Evolutionary conservation across 345 rosid genomes (phyloP).

Genomic region (Toxicodendron radicans): DNA sequence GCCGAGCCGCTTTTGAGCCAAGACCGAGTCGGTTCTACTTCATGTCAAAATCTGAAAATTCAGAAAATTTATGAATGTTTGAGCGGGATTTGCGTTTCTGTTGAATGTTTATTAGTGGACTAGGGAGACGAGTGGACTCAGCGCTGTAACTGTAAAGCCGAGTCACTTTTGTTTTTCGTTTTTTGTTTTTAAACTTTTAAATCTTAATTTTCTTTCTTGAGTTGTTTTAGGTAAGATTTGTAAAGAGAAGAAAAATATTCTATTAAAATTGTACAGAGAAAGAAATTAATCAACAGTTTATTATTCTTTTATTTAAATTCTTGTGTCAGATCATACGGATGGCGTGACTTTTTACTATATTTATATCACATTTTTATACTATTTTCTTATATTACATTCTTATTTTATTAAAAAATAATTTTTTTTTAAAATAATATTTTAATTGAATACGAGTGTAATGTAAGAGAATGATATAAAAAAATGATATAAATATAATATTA

Average conservation of each 20-base stretch:
- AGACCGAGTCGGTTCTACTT: constrained; percentile 48
- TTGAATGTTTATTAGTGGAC: not conserved
- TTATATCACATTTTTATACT: too few species aligned
- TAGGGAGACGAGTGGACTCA: constrained; percentile 9
- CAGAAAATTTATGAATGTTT: constrained; percentile 19
- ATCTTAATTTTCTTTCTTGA: not conserved
- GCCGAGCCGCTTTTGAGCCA: constrained; percentile 46
- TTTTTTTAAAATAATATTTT: too few species aligned
- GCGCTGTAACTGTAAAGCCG: not conserved
- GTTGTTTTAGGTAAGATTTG: not conserved
- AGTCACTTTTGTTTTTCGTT: too few species aligned
- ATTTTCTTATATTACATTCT: too few species aligned
- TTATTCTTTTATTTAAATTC: too few species aligned
- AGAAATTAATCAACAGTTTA: not conserved
- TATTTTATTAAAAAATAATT: too few species aligned
- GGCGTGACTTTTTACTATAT: too few species aligned
- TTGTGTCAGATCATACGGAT: too few species aligned
- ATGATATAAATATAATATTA: too few species aligned
- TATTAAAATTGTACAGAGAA: not conserved
- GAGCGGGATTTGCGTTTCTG: not conserved
- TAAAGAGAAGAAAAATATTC: not conserved
- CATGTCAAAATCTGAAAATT: constrained; percentile 40
- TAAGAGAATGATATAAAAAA: too few species aligned
- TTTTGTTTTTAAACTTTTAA: not conserved
- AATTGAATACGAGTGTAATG: too few species aligned